Percentiles rank a stretch among this genome's conserved stretches.
Evolutionary conservation across 306 rosid genomes (phyloP).

Genomic region (Fagus crenata): DNA sequence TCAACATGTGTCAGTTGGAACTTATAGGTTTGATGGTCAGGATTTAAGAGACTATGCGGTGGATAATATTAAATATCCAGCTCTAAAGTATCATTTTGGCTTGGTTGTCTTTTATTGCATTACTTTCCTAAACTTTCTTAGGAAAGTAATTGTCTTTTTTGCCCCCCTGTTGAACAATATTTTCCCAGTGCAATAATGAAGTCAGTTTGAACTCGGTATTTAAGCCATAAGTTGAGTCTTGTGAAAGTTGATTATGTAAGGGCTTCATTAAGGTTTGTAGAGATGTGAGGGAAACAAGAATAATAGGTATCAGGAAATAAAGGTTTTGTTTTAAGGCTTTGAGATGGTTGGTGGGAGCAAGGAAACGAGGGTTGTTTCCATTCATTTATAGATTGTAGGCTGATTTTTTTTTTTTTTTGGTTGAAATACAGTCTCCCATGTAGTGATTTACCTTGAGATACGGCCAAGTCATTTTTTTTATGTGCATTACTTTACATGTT

Average conservation of each 20-base stretch:
- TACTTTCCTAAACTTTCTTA: background rate
- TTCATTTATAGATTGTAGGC: background rate
- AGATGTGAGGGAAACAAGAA: background rate
- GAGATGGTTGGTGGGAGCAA: background rate
- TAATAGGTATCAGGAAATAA: background rate
- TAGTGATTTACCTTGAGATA: background rate
- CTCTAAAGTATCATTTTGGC: background rate
- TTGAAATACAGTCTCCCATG: background rate
- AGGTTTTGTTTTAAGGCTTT: background rate
- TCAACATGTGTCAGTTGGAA: background rate
- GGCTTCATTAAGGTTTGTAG: background rate
- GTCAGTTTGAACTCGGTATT: background rate
- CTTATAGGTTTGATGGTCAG: no score
- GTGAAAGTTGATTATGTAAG: background rate
- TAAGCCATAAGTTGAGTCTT: background rate
- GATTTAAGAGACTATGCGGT: no score
- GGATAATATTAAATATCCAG: no score
- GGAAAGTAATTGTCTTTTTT: background rate
- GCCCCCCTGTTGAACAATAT: background rate
- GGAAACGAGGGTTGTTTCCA: background rate
- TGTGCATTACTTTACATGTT: background rate
- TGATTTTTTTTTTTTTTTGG: background rate
- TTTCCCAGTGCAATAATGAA: background rate
- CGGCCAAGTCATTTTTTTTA: background rate
- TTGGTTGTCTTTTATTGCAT: background rate